Base-by-base conservation (phyloP, 2,329 filamentous ascomycete genomes). In the Ascochyta clinopodiicola region DNA sequence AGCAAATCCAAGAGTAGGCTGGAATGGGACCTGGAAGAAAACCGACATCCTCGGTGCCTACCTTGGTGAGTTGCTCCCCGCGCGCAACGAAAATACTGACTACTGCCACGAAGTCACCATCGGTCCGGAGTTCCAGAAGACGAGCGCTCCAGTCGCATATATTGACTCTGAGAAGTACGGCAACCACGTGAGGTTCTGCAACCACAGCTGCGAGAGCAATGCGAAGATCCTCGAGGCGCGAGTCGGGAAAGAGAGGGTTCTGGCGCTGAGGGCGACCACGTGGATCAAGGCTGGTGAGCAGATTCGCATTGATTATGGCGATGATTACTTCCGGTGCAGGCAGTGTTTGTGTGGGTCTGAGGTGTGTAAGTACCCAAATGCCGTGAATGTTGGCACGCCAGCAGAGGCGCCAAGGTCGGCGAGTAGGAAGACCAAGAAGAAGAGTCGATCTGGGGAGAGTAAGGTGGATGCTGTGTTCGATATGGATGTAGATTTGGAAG, bases 181-280 rank as follows among this genome's bases (percentile, higher is more conserved):
- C 1, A 50, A 48, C 40, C 57, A 52, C 13, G 48, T 44, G n/a
- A 29, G 59, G 10, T 62, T 62, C 29, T 48, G 47, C 27, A 60
- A 60, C 29, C 53, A 62, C 25, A 42, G 31, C 31, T 62, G 59
- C 35, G 50, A 55, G 2, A 39, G 46, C 19, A 57, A 59, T 36
- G 53, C 46, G 2, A 42, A 50, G 13, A 49, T 57, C 31, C 25
- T 7, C 7, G 43, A 56, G 32, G 32, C 12, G 17, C 50, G 56
- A 10, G 56, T 56, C 1, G 59, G 57, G 4, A 42, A 38, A 6
- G 31, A 52, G 46, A 25, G 46, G 13, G 32, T 56, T 12, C 37
- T 59, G 15, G 56, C 39, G 4, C 10, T 56, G n/a, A 40, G 13
- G 7, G 46, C 51, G 2, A 35, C 17, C 6, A 48, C 21, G 37